Evolutionary conservation across 2,329 filamentous ascomycete species (phyloP).

Genomic region (Trichophyton rubrum): DNA sequence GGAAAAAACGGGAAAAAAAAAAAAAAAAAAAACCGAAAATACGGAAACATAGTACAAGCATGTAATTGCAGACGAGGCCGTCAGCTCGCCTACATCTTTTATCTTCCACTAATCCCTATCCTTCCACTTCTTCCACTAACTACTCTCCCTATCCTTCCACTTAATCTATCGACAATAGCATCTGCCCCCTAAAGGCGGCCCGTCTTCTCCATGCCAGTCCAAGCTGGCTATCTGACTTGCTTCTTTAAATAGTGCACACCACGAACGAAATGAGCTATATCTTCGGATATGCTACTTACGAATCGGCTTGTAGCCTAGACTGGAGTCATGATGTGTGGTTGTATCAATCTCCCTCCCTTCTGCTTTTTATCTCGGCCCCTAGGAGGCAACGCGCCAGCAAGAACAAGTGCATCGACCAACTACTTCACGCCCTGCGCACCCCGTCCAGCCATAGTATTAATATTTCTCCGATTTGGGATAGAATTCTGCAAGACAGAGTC

Average conservation of each 20-base stretch:
- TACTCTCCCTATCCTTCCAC: not conserved
- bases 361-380: too few relatives aligned
- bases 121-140: not conserved
- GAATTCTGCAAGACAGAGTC: not conserved
- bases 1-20: not conserved
- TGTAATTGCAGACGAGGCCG: not conserved
- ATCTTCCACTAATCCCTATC: not conserved
- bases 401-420: too few relatives aligned
- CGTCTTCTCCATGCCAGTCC: not conserved
- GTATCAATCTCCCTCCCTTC: too few relatives aligned
- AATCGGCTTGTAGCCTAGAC: too few relatives aligned
- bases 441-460: not conserved
- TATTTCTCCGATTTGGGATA: not conserved
- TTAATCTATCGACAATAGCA: not conserved
- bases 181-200: not conserved
- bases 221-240: not conserved
- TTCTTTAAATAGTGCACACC: not conserved
- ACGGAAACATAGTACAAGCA: not conserved
- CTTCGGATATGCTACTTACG: too few relatives aligned
- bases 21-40: not conserved
- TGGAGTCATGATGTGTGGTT: too few relatives aligned
- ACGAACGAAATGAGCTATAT: too few relatives aligned
- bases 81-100: not conserved
- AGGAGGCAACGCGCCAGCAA: too few relatives aligned
- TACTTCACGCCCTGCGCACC: not conserved